These are phyloP conservation scores for Xenosphaeropsis pyriputrescens DNA, from an alignment of 2,329 filamentous ascomycete species.

Conservation along the genomic window DNA sequence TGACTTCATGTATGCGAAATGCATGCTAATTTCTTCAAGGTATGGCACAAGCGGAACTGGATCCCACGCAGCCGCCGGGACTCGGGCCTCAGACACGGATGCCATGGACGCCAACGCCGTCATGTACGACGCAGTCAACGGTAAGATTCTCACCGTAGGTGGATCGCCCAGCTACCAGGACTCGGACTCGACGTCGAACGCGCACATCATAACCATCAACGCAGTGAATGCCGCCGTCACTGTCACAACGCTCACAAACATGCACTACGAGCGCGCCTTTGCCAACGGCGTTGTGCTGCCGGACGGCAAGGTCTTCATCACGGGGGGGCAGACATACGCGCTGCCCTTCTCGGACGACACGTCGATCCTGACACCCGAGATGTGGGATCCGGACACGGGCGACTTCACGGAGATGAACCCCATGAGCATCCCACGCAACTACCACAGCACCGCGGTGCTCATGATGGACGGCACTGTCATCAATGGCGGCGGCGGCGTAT, in stretches of 20 bases:
- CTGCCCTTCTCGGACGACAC: conserved; percentile 28
- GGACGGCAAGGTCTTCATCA: conserved; percentile 29
- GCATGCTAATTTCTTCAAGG: too few species aligned
- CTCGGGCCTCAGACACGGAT: conserved; percentile 26
- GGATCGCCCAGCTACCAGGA: conserved; percentile 30
- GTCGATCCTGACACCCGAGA: conserved; percentile 25
- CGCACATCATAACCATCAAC: conserved; percentile 33
- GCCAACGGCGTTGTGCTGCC: conserved; percentile 32
- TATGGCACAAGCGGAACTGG: conserved; percentile 30
- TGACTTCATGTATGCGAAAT: too few species aligned
- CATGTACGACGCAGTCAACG: conserved; percentile 39
- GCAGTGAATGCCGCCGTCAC: conserved; percentile 11
- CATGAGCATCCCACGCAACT: conserved; percentile 27
- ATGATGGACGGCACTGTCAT: conserved; percentile 34
- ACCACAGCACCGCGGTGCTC: conserved; percentile 33
- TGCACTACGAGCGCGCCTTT: conserved; percentile 25
- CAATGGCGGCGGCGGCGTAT: conserved; percentile 36
- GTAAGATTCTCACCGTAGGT: conserved; percentile 38
- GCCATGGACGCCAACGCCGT: conserved; percentile 39
- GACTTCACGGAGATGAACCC: conserved; percentile 22
- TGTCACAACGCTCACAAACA: conserved; percentile 20
- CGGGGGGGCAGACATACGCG: conserved; percentile 28
- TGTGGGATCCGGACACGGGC: conserved; percentile 27
- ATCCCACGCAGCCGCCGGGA: conserved; percentile 24
- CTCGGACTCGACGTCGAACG: conserved; percentile 24